These are phyloP conservation scores for Russula griseocarnosa DNA, from an alignment of 768 basidiomycete species.

Conservation along the genomic window DNA sequence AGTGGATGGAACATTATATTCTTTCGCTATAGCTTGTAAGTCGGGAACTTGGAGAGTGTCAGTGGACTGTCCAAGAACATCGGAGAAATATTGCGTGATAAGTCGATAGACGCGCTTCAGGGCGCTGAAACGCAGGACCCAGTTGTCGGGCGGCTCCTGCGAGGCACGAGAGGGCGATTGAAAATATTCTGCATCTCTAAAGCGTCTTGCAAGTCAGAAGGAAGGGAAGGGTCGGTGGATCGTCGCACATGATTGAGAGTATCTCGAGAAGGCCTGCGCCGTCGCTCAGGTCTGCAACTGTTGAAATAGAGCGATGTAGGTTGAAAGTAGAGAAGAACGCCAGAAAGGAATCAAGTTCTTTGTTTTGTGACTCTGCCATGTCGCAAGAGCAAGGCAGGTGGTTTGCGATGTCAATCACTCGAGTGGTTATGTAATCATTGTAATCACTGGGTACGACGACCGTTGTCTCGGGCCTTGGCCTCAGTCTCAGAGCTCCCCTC, in stretches of 20 bases:
- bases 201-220: slow-evolving; percentile 19
- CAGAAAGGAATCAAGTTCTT: slow-evolving; percentile 78
- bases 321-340: slow-evolving; percentile 74
- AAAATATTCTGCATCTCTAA: slow-evolving; percentile 78
- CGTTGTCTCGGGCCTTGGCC: no score
- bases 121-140: slow-evolving; percentile 80
- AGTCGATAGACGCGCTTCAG: slow-evolving; percentile 84
- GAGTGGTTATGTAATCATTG: not conserved
- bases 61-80: slow-evolving; percentile 77
- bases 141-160: slow-evolving; percentile 72
- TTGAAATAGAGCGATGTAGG: slow-evolving; percentile 58
- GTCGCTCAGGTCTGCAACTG: slow-evolving; percentile 71
- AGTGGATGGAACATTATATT: slow-evolving; percentile 58
- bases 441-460: no score
- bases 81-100: slow-evolving; percentile 83
- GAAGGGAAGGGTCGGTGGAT: slow-evolving; percentile 8
- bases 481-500: no score
- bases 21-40: slow-evolving; percentile 81
- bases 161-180: slow-evolving; percentile 55
- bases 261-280: slow-evolving; percentile 73
- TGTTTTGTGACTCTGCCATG: slow-evolving; percentile 40
- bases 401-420: no score
- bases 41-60: slow-evolving; percentile 80
- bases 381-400: slow-evolving; percentile 1
- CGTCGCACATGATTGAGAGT: slow-evolving; percentile 66